These are phyloP conservation scores for Blastobotrys elegans DNA, from an alignment of 1,139 yeast species.

Conservation along the genomic window DNA sequence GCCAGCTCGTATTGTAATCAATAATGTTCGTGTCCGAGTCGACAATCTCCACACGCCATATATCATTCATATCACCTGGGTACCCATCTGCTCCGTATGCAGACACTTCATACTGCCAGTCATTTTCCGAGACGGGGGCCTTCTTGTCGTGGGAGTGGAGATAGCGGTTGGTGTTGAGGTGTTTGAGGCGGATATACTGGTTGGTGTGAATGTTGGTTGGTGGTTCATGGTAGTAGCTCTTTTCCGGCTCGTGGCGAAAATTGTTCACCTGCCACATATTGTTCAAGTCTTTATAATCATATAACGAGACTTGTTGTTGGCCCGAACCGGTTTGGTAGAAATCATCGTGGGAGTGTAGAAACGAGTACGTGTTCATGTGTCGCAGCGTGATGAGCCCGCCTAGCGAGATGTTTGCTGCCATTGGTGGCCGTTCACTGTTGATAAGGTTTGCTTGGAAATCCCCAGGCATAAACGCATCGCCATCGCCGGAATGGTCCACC, in stretches of 20 bases:
- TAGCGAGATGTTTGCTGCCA: slow-evolving; percentile 49
- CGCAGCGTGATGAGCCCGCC: slow-evolving; percentile 67
- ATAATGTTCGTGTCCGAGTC: not conserved
- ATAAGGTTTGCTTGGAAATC: slow-evolving; percentile 53
- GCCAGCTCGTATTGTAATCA: slow-evolving; percentile 29
- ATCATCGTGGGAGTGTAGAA: slow-evolving; percentile 61
- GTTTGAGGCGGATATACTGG: slow-evolving; percentile 54
- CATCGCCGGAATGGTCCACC: slow-evolving; percentile 47
- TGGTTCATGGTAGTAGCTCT: slow-evolving; percentile 13
- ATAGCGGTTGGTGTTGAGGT: slow-evolving; percentile 53
- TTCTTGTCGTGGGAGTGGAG: slow-evolving; percentile 51
- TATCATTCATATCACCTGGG: slow-evolving; percentile 30
- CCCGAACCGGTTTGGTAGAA: slow-evolving; percentile 51
- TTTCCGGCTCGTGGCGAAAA: slow-evolving; percentile 12
- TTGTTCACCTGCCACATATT: slow-evolving; percentile 66
- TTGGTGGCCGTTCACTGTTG: slow-evolving; percentile 39
- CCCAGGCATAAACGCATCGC: slow-evolving; percentile 47
- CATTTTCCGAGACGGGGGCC: slow-evolving; percentile 79
- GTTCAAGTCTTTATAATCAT: slow-evolving; percentile 47
- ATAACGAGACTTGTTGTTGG: slow-evolving; percentile 66
- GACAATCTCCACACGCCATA: slow-evolving; percentile 28
- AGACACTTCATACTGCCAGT: slow-evolving; percentile 69
- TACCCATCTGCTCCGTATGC: slow-evolving; percentile 49
- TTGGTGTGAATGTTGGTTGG: slow-evolving; percentile 41
- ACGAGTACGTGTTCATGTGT: slow-evolving; percentile 57